These are phyloP conservation scores for Colletotrichum incanum DNA, from an alignment of 2,329 filamentous ascomycete species.

Conservation along the genomic window DNA sequence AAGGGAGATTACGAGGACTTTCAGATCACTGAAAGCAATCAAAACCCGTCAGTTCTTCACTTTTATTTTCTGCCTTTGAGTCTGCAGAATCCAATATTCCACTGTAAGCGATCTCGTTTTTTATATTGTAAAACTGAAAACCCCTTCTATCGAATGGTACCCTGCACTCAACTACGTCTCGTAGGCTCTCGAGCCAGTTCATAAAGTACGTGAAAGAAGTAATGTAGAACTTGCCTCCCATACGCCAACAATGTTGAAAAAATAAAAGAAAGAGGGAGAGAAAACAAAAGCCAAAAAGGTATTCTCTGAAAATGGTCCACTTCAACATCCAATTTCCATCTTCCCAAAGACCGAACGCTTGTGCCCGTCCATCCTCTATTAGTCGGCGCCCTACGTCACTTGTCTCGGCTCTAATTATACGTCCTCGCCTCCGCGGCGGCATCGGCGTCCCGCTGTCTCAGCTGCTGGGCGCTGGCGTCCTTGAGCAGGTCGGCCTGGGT, in stretches of 20 bases:
- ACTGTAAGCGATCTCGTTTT: not conserved
- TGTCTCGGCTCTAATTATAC: conserved; percentile 52
- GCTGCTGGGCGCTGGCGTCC: conserved; percentile 77
- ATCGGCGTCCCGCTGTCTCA: conserved; percentile 78
- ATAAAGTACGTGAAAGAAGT: not conserved
- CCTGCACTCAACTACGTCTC: not conserved
- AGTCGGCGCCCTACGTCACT: conserved; percentile 1
- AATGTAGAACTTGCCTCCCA: not conserved
- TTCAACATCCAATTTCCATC: not conserved
- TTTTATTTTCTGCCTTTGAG: not conserved
- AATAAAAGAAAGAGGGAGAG: not conserved
- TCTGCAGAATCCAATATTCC: not conserved
- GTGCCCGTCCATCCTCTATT: conserved; percentile 11
- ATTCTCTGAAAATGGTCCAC: not conserved
- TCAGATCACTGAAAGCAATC: not conserved
- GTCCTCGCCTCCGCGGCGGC: conserved; percentile 58
- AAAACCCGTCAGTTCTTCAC: not conserved
- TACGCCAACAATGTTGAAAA: conserved; percentile 2
- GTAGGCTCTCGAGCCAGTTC: not conserved
- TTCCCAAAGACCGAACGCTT: not conserved
- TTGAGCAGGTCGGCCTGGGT: conserved; percentile 78
- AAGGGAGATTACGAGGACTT: not conserved
- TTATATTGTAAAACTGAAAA: not conserved
- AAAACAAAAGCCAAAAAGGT: conserved; percentile 3
- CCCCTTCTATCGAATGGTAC: not conserved